A percentile compares a stretch with the other conserved stretches of the same genome.
phyloP scores from a whole-genome alignment of 139 green algal genomes.

The Edaphochlamys debaryana region DNA sequence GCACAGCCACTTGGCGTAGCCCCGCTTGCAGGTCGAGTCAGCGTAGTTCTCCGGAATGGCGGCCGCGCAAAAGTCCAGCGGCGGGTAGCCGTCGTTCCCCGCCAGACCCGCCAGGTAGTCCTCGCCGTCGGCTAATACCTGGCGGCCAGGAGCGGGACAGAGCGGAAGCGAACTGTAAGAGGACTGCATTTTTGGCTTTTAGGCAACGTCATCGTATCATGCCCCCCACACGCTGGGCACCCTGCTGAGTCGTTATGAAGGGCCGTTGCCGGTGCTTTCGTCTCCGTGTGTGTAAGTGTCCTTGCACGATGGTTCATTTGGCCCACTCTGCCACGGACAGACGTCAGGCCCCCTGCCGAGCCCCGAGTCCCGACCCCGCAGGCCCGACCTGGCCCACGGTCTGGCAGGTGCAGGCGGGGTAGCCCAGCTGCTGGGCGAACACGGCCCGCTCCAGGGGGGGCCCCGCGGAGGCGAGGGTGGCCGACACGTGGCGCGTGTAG shows the following conservation, averaged over 20 bases:
- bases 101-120: not conserved
- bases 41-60: not conserved
- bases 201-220: not conserved
- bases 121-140: not conserved
- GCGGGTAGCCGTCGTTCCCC: not conserved
- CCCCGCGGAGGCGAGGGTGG: no score
- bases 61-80: constrained; percentile 15
- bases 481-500: not conserved
- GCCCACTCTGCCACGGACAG: no score
- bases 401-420: not conserved
- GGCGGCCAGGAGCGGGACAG: no score
- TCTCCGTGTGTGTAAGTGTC: no score
- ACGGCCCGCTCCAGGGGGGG: not conserved
- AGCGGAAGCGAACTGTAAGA: no score
- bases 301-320: no score
- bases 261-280: no score
- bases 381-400: not conserved
- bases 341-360: no score
- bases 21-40: not conserved
- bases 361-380: no score
- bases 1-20: constrained; percentile 13
- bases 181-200: no score
- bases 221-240: no score
- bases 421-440: not conserved
- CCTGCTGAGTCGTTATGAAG: no score